A percentile compares a stretch with the other conserved stretches of the same genome.
Conservation (phyloP, 208 protist genomes). For the Leishmania lainsoni region DNA sequence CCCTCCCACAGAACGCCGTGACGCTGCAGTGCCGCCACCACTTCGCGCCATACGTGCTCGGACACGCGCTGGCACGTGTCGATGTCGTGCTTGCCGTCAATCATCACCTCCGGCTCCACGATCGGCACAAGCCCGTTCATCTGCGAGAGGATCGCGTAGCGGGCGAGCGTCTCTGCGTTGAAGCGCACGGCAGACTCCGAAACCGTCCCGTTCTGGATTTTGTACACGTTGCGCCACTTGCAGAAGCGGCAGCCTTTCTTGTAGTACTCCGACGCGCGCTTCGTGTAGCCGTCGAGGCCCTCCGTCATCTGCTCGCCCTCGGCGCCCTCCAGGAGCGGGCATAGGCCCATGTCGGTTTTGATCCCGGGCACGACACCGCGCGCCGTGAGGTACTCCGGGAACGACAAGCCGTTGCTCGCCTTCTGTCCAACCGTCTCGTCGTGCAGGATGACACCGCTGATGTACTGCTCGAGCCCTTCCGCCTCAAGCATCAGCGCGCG, state of each 20-base stretch:
- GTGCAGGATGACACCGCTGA: slow-evolving; percentile 97
- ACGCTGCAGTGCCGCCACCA: slow-evolving; percentile 84
- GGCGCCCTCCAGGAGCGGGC: slow-evolving; percentile 82
- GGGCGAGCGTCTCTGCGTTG: slow-evolving; percentile 95
- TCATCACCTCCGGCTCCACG: slow-evolving; percentile 97
- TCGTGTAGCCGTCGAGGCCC: slow-evolving; percentile 94
- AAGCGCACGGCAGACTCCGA: slow-evolving; percentile 75
- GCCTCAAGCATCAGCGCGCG: slow-evolving; percentile 85
- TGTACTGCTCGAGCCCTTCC: slow-evolving; percentile 91
- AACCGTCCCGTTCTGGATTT: slow-evolving; percentile 81
- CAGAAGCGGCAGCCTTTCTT: slow-evolving; percentile 96
- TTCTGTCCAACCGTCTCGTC: slow-evolving; percentile 98
- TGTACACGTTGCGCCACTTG: slow-evolving; percentile 97
- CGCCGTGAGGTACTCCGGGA: slow-evolving; percentile 84
- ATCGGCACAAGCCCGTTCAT: slow-evolving; percentile 97
- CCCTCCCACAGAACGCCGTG: slow-evolving; percentile 96
- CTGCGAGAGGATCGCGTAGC: slow-evolving; percentile 98
- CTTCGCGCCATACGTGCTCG: slow-evolving; percentile 82
- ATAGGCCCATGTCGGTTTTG: slow-evolving; percentile 95
- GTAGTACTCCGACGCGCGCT: slow-evolving; percentile 94
- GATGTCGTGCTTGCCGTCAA: slow-evolving; percentile 96
- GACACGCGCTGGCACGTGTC: slow-evolving; percentile 85
- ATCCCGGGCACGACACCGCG: slow-evolving; percentile 95
- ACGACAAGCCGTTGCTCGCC: slow-evolving; percentile 83
- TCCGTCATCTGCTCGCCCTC: slow-evolving; percentile 94